Evolutionary conservation across 352 stramenopile genomes (phyloP), one percentile per base, ranked within the genome.

Genomic region (Phytopythium cucurbitacearum): DNA sequence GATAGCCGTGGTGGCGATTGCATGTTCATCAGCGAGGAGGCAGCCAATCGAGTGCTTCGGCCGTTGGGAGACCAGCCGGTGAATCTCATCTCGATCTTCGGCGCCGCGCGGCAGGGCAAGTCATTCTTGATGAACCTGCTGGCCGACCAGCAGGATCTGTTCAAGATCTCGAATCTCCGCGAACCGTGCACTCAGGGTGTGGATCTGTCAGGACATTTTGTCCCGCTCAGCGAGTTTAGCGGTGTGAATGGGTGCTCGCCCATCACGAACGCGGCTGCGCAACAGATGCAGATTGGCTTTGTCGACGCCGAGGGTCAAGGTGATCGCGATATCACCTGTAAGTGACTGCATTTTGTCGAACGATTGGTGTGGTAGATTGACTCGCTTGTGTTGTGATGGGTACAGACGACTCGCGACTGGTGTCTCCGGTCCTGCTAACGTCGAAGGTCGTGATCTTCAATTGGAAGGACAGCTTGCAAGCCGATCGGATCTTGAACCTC

Each of bases 401-500:
- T 36, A 7, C 51, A 88, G 74, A 94, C 48, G 85, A 94, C 56
- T 94, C 82, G 52, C 62, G 82, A 46, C 67, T 94, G 21, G 82
- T 94, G 54, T 93, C 85, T 28, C 85, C 85, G 2, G 81, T 94
- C 40, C 64, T 94, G 48, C 60, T 94, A n/a, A 61, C 85, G 16
- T 94, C 85, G 21, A 94, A 94, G 51, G 82, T 83, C 0, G 85
- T 94, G 38, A 64, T 94, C n/a, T 94, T 94, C 58, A 94, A 94
- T 64, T 94, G 85, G 85, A 94, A 94, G 57, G 85, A 95, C 59
- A 91, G 80, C 69, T 56, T 95, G 1, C 82, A 95, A 45, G 76
- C 81, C 1, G 85, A 95, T 32, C 81, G 85, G 15, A 95, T 95
- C 57, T 66, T 95, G 16, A 95, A 95, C 34, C 34, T 95, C 36